Evolutionary conservation across 2,329 filamentous ascomycete species (phyloP).

Genomic region (Hymenoscyphus linearis): DNA sequence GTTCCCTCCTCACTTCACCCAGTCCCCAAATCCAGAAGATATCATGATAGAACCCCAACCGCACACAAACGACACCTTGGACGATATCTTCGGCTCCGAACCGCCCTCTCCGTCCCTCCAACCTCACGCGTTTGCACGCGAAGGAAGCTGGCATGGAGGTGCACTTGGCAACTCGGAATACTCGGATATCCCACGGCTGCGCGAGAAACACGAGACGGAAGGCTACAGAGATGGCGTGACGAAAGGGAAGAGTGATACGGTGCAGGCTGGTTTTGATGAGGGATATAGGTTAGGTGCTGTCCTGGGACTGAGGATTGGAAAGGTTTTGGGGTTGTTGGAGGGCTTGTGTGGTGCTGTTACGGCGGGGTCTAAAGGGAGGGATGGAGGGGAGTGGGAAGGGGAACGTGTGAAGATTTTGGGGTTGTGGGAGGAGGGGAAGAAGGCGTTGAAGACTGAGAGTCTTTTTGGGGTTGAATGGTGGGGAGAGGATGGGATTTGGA

Average conservation of each 20-base stretch:
- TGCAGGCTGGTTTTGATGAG: slow-evolving; percentile 88
- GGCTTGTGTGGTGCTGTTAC: slow-evolving; percentile 53
- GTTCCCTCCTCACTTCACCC: slow-evolving; percentile 8
- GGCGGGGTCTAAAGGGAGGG: slow-evolving; percentile 22
- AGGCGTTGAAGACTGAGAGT: slow-evolving; percentile 54
- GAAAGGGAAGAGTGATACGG: slow-evolving; percentile 64
- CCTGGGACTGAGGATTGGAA: slow-evolving; percentile 69
- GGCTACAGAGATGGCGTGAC: slow-evolving; percentile 89
- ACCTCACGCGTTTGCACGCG: not conserved
- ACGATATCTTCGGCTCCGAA: slow-evolving; percentile 32
- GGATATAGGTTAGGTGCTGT: slow-evolving; percentile 81
- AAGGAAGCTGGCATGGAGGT: slow-evolving; percentile 2
- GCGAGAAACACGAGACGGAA: slow-evolving; percentile 49
- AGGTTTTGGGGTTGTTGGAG: slow-evolving; percentile 71
- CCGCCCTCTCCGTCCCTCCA: slow-evolving; percentile 25
- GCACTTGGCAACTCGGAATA: slow-evolving; percentile 21
- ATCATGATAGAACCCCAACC: not conserved
- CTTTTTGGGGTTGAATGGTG: slow-evolving; percentile 66
- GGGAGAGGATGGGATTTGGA: slow-evolving; percentile 66
- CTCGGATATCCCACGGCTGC: slow-evolving; percentile 30
- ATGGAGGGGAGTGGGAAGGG: slow-evolving; percentile 4
- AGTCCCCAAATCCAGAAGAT: not conserved
- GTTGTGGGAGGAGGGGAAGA: slow-evolving; percentile 45
- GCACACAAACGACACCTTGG: slow-evolving; percentile 25
- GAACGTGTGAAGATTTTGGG: slow-evolving; percentile 25